Evolutionary conservation across 2,329 filamentous ascomycete species (phyloP).

Genomic region (Mariannaea sp.): DNA sequence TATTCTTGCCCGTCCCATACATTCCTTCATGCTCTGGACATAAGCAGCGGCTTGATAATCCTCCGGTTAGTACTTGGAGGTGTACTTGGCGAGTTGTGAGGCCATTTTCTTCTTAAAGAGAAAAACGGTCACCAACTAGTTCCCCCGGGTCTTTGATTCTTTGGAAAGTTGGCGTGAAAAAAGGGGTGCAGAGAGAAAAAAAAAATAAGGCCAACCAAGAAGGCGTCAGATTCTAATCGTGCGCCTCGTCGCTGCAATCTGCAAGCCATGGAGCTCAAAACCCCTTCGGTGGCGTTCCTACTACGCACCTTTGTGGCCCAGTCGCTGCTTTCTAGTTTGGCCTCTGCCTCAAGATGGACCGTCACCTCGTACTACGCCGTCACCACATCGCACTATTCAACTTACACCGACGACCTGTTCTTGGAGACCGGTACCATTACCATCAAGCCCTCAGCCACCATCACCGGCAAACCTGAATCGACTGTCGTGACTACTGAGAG

Average conservation of each 20-base stretch:
- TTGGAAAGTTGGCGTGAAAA: not conserved
- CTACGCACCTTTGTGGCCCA: slow-evolving; percentile 1
- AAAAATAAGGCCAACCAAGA: not conserved
- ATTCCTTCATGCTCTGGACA: slow-evolving; percentile 1
- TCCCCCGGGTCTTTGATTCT: not conserved
- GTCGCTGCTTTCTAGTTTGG: slow-evolving; percentile 9
- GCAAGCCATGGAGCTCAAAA: slow-evolving; percentile 5
- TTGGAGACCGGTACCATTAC: slow-evolving; percentile 15
- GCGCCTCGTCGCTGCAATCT: not conserved
- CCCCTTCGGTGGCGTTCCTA: not conserved
- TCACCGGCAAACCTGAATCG: slow-evolving; percentile 6
- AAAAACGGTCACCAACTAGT: not conserved
- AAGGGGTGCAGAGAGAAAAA: too few species aligned
- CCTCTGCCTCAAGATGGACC: slow-evolving; percentile 18
- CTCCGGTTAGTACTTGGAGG: not conserved
- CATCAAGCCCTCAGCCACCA: slow-evolving; percentile 19
- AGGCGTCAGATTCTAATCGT: not conserved
- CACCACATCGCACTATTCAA: slow-evolving; percentile 12
- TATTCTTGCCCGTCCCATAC: not conserved
- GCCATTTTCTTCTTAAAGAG: not conserved
- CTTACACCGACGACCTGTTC: slow-evolving; percentile 11
- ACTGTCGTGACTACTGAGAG: slow-evolving; percentile 4
- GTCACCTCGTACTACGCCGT: slow-evolving; percentile 27
- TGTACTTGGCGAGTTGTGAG: not conserved
- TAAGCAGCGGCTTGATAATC: slow-evolving; percentile 16